Conservation (phyloP, 169 alveolate species). For the Plasmodium chabaudi region DNA sequence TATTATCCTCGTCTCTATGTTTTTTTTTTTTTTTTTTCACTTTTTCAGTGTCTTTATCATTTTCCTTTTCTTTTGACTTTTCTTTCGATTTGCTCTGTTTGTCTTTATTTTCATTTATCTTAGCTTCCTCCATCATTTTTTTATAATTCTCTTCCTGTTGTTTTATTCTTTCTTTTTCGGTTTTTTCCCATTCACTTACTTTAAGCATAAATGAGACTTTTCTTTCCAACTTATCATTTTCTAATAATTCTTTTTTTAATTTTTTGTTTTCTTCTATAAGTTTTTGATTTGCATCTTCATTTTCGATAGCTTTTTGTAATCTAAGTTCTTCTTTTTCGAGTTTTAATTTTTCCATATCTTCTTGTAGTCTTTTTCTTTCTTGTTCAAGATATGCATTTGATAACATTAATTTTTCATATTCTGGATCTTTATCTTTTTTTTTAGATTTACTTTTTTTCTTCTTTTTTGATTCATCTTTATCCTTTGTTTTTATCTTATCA, state of each 20-base stretch:
- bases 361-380: slow-evolving; percentile 63
- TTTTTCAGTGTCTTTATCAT: not conserved
- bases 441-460: not conserved
- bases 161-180: slow-evolving; percentile 15
- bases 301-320: slow-evolving; percentile 27
- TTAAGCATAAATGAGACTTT: slow-evolving; percentile 32
- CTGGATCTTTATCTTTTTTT: slow-evolving; percentile 21
- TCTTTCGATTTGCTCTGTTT: not conserved
- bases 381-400: slow-evolving; percentile 56
- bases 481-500: not conserved
- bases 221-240: slow-evolving; percentile 41
- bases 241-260: slow-evolving; percentile 77
- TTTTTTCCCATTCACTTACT: slow-evolving; percentile 21
- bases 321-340: slow-evolving; percentile 44
- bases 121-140: slow-evolving; percentile 2
- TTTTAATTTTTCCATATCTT: slow-evolving; percentile 59
- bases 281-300: slow-evolving; percentile 63
- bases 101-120: not conserved
- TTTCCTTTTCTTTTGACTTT: not conserved
- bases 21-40: not conserved
- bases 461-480: not conserved
- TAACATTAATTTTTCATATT: slow-evolving; percentile 22
- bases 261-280: slow-evolving; percentile 74
- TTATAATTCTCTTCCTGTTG: not conserved
- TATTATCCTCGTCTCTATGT: not conserved